A percentile compares a stretch with the other conserved stretches of the same genome.
These are phyloP conservation scores for Ascochyta fabae DNA, from an alignment of 2,329 filamentous ascomycete genomes.

Conservation along the genomic window DNA sequence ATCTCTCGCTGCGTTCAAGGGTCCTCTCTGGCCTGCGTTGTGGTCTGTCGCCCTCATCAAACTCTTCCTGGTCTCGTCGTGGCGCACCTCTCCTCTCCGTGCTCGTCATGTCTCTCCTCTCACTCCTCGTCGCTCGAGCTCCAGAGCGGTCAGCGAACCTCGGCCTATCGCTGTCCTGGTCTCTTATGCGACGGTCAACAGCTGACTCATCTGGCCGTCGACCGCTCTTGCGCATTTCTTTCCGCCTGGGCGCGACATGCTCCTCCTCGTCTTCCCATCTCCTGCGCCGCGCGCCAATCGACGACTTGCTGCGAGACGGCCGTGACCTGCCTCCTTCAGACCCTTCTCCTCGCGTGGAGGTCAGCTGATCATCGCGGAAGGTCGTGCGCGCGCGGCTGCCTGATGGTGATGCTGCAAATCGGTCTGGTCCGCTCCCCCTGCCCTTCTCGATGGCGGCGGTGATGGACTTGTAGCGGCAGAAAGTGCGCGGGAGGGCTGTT, in stretches of 20 bases:
- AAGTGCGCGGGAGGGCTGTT: constrained; percentile 21
- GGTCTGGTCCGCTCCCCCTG: constrained; percentile 20
- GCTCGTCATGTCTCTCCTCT: neutral
- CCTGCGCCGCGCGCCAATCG: constrained; percentile 9
- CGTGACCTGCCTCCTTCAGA: constrained; percentile 1
- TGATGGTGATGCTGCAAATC: constrained; percentile 18
- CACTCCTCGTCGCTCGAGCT: neutral
- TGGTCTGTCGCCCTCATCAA: neutral
- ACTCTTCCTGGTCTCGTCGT: neutral
- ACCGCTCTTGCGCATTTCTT: constrained; percentile 14
- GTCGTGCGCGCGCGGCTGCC: constrained; percentile 16
- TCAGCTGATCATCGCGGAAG: constrained; percentile 1
- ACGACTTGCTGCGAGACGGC: constrained; percentile 17
- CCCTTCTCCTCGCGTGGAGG: constrained; percentile 5
- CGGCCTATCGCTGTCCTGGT: constrained; percentile 4
- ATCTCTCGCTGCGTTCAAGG: neutral
- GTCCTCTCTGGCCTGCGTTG: neutral
- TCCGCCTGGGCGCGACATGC: constrained; percentile 8
- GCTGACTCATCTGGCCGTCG: constrained; percentile 5
- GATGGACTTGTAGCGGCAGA: constrained; percentile 41
- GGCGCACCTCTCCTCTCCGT: constrained; percentile 4
- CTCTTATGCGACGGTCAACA: constrained; percentile 10
- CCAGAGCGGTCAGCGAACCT: neutral
- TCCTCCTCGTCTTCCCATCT: constrained; percentile 19
- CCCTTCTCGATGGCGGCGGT: constrained; percentile 43